A percentile compares a stretch with the other conserved stretches of the same genome.
Conservation (phyloP, 371 early-diverging fungal species). For the Conidiobolus incongruus region DNA sequence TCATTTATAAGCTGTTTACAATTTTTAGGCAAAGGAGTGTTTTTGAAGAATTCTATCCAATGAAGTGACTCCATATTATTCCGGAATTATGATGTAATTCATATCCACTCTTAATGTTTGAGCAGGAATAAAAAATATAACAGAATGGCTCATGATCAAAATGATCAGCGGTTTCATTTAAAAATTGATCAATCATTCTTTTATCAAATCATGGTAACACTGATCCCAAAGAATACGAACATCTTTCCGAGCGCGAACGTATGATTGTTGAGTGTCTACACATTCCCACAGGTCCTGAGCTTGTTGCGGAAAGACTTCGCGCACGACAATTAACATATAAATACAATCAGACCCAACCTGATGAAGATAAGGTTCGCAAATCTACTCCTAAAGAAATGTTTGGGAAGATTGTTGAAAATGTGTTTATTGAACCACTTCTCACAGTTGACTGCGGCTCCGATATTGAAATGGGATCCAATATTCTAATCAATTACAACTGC, state of each 20-base stretch:
- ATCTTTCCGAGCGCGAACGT: neutral
- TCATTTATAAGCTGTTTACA: too few relatives aligned
- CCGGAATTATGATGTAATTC: too few relatives aligned
- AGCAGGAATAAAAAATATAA: too few relatives aligned
- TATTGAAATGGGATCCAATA: constrained; percentile 33
- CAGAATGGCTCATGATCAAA: too few relatives aligned
- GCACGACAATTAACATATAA: constrained; percentile 15
- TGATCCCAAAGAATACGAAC: too few relatives aligned
- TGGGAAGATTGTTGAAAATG: constrained; percentile 20
- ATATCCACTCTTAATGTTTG: too few relatives aligned
- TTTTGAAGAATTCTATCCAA: too few relatives aligned
- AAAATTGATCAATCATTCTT: too few relatives aligned
- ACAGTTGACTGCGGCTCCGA: constrained; percentile 49
- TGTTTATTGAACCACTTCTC: constrained; percentile 33
- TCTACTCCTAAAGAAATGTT: constrained; percentile 19
- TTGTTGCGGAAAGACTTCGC: constrained; percentile 17
- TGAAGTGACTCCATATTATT: too few relatives aligned
- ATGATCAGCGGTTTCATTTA: too few relatives aligned
- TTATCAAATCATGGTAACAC: too few relatives aligned
- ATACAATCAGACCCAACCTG: constrained; percentile 15
- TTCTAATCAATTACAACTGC: constrained; percentile 41
- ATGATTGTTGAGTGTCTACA: constrained; percentile 31
- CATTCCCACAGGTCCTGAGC: constrained; percentile 14
- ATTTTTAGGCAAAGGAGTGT: too few relatives aligned
- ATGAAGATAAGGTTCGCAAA: constrained; percentile 8